A percentile compares a stretch with the other conserved stretches of the same genome.
These are phyloP conservation scores for Perkinsus chesapeaki DNA, from an alignment of 169 alveolate genomes.

Conservation along the genomic window DNA sequence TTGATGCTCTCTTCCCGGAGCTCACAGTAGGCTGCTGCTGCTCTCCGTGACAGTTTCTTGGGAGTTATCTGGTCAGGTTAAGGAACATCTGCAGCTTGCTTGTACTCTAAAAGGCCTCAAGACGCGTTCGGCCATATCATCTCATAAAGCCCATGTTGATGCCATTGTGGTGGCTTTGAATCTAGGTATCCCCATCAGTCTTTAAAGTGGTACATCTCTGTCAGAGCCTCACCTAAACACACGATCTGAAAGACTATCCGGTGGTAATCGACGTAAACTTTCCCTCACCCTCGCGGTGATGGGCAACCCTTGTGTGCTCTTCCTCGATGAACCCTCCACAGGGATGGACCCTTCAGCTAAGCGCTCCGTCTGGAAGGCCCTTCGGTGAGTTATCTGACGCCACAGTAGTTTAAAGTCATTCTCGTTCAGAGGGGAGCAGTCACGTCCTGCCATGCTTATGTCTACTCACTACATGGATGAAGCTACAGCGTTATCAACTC, in stretches of 20 bases:
- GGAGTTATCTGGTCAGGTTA: background rate
- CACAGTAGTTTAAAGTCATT: too few species aligned
- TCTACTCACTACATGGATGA: constrained; percentile 85
- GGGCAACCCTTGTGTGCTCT: constrained; percentile 70
- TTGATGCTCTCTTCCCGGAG: constrained; percentile 61
- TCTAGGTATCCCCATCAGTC: constrained; percentile 29
- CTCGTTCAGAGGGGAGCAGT: constrained; percentile 45
- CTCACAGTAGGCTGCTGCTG: constrained; percentile 45
- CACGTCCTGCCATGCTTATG: constrained; percentile 46
- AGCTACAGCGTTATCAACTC: constrained; percentile 70
- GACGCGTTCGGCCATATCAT: background rate
- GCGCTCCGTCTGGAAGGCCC: constrained; percentile 60
- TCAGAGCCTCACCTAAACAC: constrained; percentile 14
- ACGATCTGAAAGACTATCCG: constrained; percentile 57
- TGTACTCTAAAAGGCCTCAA: constrained; percentile 63
- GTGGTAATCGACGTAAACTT: constrained; percentile 74
- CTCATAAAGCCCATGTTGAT: constrained; percentile 22
- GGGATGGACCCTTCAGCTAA: constrained; percentile 86
- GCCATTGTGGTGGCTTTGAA: constrained; percentile 46
- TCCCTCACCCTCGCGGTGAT: constrained; percentile 71
- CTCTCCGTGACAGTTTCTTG: background rate
- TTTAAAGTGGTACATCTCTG: background rate
- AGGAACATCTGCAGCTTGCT: constrained; percentile 65
- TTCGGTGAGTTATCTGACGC: too few species aligned
- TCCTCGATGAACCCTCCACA: constrained; percentile 75